These are phyloP conservation scores for Eremochloa ophiuroides DNA, from an alignment of 176 grass and related monocot genomes.

Conservation along the genomic window DNA sequence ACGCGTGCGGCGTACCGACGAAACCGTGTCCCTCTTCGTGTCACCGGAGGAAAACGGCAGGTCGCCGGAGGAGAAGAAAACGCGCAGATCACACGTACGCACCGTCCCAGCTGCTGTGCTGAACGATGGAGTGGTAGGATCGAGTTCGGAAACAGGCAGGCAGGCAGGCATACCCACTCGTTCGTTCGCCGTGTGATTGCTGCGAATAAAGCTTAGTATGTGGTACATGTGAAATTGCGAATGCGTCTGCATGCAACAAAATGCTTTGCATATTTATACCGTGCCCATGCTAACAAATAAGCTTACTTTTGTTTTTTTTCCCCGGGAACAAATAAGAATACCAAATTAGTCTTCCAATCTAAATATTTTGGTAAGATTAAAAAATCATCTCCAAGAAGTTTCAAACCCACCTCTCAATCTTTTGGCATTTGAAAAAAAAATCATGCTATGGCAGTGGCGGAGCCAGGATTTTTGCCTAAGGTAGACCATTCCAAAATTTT, in stretches of 20 bases:
- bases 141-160: not conserved
- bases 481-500: too few species aligned
- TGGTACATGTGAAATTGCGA: not conserved
- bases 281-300: not conserved
- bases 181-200: not conserved
- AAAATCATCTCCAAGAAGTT: too few species aligned
- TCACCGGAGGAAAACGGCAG: not conserved
- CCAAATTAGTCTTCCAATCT: too few species aligned
- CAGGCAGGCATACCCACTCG: not conserved
- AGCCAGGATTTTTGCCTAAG: too few species aligned
- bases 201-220: not conserved
- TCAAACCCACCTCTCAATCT: too few species aligned
- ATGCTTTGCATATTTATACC: not conserved
- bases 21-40: conserved; percentile 18
- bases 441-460: too few species aligned
- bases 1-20: not conserved
- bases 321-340: too few species aligned
- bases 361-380: too few species aligned
- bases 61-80: not conserved
- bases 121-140: not conserved
- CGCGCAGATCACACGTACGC: not conserved
- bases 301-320: too few species aligned
- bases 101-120: not conserved
- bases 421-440: too few species aligned
- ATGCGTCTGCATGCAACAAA: not conserved